A percentile compares a stretch with the other conserved stretches of the same genome.
These are phyloP conservation scores for Citrus reticulata DNA, from an alignment of 345 rosid genomes.

Conservation along the genomic window DNA sequence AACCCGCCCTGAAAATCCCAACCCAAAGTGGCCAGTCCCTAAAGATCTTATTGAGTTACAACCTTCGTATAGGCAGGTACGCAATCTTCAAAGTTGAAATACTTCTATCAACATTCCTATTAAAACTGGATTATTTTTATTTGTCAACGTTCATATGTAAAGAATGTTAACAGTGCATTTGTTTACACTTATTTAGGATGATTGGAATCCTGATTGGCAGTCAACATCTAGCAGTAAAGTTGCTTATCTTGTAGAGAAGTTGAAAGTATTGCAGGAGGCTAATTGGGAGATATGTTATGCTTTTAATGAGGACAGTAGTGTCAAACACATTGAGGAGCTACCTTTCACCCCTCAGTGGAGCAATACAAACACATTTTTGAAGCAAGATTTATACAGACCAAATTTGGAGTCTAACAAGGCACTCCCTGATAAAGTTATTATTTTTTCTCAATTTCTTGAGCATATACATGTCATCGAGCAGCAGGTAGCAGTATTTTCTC, in stretches of 20 bases:
- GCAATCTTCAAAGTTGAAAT: constrained; percentile 10
- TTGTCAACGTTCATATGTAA: constrained; percentile 5
- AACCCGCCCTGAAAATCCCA: constrained; percentile 92
- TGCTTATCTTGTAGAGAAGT: constrained; percentile 65
- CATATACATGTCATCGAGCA: constrained; percentile 84
- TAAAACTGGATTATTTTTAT: background rate
- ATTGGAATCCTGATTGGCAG: constrained; percentile 98
- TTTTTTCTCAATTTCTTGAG: constrained; percentile 96
- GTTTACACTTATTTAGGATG: constrained; percentile 61
- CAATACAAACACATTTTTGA: constrained; percentile 19
- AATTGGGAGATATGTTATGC: constrained; percentile 24
- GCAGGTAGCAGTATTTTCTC: constrained; percentile 53
- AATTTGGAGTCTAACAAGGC: constrained; percentile 26
- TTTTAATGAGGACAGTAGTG: constrained; percentile 18
- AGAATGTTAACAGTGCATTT: constrained; percentile 7
- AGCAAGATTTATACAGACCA: constrained; percentile 17
- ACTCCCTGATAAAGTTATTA: constrained; percentile 64
- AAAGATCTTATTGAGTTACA: constrained; percentile 96
- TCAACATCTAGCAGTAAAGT: constrained; percentile 96
- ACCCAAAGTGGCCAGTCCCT: constrained; percentile 96
- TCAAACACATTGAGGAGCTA: constrained; percentile 25
- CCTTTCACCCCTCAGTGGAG: constrained; percentile 14
- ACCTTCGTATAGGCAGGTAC: constrained; percentile 91
- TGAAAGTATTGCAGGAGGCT: constrained; percentile 61
- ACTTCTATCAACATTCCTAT: background rate